Percentiles rank a stretch among this genome's conserved stretches.
phyloP scores from a whole-genome alignment of 257 asterid genomes.

The Primulina huaijiensis region DNA sequence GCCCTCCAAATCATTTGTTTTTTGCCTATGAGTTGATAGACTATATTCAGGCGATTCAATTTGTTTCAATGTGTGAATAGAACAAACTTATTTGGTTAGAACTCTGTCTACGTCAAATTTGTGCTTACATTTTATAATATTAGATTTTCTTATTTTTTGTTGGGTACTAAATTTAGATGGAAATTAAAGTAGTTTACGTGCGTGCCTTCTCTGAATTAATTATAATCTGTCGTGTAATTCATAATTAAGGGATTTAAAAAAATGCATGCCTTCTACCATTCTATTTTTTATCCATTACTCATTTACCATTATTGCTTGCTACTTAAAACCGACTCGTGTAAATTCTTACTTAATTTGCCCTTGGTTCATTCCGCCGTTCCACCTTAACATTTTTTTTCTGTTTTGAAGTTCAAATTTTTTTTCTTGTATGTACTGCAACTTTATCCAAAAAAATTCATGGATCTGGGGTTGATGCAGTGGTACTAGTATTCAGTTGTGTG shows the following conservation, averaged over 20 bases:
- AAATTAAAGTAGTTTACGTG: not conserved
- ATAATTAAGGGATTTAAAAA: no score
- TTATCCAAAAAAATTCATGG: not conserved
- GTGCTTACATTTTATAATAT: not conserved
- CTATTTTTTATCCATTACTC: no score
- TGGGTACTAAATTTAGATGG: not conserved
- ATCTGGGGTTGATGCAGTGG: not conserved
- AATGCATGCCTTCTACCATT: no score
- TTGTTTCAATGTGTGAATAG: not conserved
- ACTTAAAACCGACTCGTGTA: not conserved
- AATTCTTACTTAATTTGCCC: constrained; percentile 4
- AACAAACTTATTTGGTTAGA: not conserved
- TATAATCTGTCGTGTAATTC: no score
- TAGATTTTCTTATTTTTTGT: not conserved
- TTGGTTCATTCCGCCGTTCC: constrained; percentile 4
- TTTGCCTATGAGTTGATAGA: not conserved
- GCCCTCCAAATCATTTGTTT: not conserved
- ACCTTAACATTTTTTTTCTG: not conserved
- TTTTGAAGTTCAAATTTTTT: not conserved
- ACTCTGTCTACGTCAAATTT: not conserved
- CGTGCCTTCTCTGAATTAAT: not conserved
- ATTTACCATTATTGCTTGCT: not conserved
- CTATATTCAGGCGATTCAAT: not conserved
- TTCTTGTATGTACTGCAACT: not conserved
- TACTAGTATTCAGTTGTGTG: constrained; percentile 2